These are phyloP conservation scores for Austroboletus niveus DNA, from an alignment of 1,284 basidiomycete species.

Conservation along the genomic window DNA sequence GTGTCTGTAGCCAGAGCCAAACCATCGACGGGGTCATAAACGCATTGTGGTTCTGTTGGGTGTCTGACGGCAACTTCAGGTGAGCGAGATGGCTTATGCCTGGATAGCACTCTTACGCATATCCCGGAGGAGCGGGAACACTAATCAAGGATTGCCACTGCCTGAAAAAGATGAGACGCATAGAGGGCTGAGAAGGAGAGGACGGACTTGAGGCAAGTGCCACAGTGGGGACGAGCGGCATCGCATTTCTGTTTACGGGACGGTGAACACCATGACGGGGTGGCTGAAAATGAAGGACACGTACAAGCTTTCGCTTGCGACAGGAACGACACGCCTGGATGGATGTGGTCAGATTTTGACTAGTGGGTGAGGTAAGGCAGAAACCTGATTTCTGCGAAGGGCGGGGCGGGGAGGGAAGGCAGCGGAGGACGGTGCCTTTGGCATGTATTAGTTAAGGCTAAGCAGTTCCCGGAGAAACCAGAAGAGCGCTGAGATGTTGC, in stretches of 20 bases:
- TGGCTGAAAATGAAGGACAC: slow-evolving; percentile 20
- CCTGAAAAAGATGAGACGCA: slow-evolving; percentile 36
- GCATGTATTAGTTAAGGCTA: slow-evolving; percentile 45
- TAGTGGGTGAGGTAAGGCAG: slow-evolving; percentile 9
- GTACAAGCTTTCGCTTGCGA: slow-evolving; percentile 75
- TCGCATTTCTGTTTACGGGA: slow-evolving; percentile 68
- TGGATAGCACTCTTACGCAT: slow-evolving; percentile 53
- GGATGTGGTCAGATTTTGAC: neutral
- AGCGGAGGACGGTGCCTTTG: slow-evolving; percentile 47
- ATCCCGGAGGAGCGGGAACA: slow-evolving; percentile 75
- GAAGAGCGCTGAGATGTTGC: neutral
- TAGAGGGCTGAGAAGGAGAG: slow-evolving; percentile 1
- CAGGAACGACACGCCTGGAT: slow-evolving; percentile 74
- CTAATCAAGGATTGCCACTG: slow-evolving; percentile 78
- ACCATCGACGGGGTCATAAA: slow-evolving; percentile 81
- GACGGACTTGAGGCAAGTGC: slow-evolving; percentile 75
- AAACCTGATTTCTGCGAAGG: slow-evolving; percentile 75
- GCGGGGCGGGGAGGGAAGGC: slow-evolving; percentile 49
- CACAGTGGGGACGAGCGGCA: slow-evolving; percentile 76
- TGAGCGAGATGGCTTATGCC: slow-evolving; percentile 9
- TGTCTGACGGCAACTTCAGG: slow-evolving; percentile 45
- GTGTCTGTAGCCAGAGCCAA: slow-evolving; percentile 68
- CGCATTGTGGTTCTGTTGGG: slow-evolving; percentile 75
- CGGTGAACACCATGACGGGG: slow-evolving; percentile 9
- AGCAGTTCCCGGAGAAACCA: neutral